Base-by-base conservation (phyloP, 1,139 yeast genomes). In the Sugiyamaella pinicola region DNA sequence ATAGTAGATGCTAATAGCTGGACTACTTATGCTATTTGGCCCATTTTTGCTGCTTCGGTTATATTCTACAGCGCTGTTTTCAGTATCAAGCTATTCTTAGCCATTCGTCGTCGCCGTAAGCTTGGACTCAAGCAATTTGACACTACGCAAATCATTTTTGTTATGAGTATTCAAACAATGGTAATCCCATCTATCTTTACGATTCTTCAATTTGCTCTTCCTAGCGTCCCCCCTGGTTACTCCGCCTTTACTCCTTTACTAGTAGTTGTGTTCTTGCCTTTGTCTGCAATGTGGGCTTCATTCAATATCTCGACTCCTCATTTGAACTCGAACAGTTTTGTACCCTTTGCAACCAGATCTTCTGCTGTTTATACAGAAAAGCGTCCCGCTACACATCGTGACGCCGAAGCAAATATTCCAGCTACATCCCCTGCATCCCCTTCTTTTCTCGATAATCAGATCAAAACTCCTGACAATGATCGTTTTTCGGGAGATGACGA, bases 271-370 rank as follows among this genome's bases (percentile, higher is more conserved):
- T 85, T 90, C 7, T 73, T 90, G 52, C 97, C 97, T 1, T 71
- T 90, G 48, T 83, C 96, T 0, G 83, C 96, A 0, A 79, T 89
- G 77, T 90, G 97, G 97, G 96, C 96, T 2, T 55, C 59, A 18
- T 55, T 61, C 52, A 52, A 46, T 24, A 38, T 46, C 18, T 19
- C 51, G 2, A 46, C 54, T 28, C 49, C 54, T 6, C 35, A 31
- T 24, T 12, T 49, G 4, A 19, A 17, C 12, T 34, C 47, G 2
- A 35, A 35, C 29, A 33, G 22, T 7, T 19, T 40, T 35, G 35
- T 49, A n/a, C 43, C 47, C 3, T 35, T 33, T 34, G 42, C 38
- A 18, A 12, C 38, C 17, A 26, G 29, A 15, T 28, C 42, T 6
- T 37, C 42, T 2, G 13, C 19, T 1, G 5, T 10, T 10, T 26